A percentile compares a stretch with the other conserved stretches of the same genome.
phyloP scores from a whole-genome alignment of 1,284 basidiomycete species.

The Amylostereum areolatum region DNA sequence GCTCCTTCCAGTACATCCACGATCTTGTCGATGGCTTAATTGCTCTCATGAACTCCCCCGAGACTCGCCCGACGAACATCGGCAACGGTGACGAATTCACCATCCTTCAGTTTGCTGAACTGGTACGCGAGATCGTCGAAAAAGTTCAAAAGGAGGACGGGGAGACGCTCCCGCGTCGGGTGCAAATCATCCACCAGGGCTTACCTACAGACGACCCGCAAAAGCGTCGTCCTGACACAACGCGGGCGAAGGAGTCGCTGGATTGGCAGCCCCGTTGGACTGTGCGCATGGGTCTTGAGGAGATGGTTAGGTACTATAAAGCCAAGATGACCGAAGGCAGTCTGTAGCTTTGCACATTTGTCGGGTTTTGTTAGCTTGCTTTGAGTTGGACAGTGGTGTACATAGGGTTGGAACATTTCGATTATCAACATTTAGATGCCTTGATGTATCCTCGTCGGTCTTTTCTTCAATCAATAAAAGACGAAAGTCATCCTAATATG shows the following conservation, averaged over 20 bases:
- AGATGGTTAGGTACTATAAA: slow-evolving; percentile 91
- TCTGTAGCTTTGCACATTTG: slow-evolving; percentile 31
- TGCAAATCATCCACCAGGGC: slow-evolving; percentile 77
- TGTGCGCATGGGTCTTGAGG: slow-evolving; percentile 84
- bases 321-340: slow-evolving; percentile 80
- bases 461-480: too few species aligned
- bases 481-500: too few species aligned
- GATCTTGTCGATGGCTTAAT: slow-evolving; percentile 82
- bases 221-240: slow-evolving; percentile 88
- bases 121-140: slow-evolving; percentile 84
- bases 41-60: slow-evolving; percentile 87
- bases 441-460: too few species aligned
- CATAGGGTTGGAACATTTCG: too few species aligned
- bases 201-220: slow-evolving; percentile 94
- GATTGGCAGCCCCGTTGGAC: slow-evolving; percentile 94
- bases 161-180: slow-evolving; percentile 45
- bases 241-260: slow-evolving; percentile 80
- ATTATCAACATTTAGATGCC: too few species aligned
- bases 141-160: slow-evolving; percentile 85
- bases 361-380: too few species aligned
- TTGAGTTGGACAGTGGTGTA: too few species aligned
- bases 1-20: slow-evolving; percentile 94
- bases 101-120: slow-evolving; percentile 85
- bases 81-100: slow-evolving; percentile 94
- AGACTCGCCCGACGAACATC: slow-evolving; percentile 92